Base-by-base conservation (phyloP, 345 rosid species). In the Crucihimalaya himalaica region DNA sequence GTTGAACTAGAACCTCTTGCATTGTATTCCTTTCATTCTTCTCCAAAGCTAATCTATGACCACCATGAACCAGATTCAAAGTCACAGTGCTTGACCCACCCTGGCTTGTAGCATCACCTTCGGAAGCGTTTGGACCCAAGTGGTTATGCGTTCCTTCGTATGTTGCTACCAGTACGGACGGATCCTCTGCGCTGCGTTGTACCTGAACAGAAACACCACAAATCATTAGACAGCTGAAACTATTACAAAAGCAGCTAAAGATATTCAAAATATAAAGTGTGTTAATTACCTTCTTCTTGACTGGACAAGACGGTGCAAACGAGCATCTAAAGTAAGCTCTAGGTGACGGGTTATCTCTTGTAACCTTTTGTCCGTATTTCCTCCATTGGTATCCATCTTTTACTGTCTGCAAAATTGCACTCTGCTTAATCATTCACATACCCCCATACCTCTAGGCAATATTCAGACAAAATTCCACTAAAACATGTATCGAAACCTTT, bases 291-390 rank as follows among this genome's bases (percentile, higher is more conserved):
- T 88, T 95, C 86, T 88, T 95, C 67, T 92, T 95, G 2, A 89
- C 99, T 1, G 96, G 93, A 77, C 99, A 95, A 58, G 71, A 63
- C 12, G 97, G 99, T 20, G 99, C 97, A 55, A 81, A 86, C 4
- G 97, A 95, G 78, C 99, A 92, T 74, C 83, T 87, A 73, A 82
- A 95, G 83, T 95, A 95, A 72, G 99, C 99, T 67, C 99, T 86
- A 13, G 99, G 99, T 7, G 89, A 95, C 5, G 99, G 96, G 78
- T 95, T 95, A 57, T 95, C 97, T 80, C 92, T 87, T n/a, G 99
- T 95, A 18, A 95, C 99, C 78, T 95, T 95, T 75, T 95, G 99
- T 16, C 99, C 99, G 34, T 95, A 95, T 81, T 95, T 95, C 71
- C 99, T 84, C 99, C 97, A 95, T 76, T 88, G 96, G 77, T 83